Base-by-base conservation (phyloP, 371 early-diverging fungal genomes). In the Syncephalastrum monosporum region DNA sequence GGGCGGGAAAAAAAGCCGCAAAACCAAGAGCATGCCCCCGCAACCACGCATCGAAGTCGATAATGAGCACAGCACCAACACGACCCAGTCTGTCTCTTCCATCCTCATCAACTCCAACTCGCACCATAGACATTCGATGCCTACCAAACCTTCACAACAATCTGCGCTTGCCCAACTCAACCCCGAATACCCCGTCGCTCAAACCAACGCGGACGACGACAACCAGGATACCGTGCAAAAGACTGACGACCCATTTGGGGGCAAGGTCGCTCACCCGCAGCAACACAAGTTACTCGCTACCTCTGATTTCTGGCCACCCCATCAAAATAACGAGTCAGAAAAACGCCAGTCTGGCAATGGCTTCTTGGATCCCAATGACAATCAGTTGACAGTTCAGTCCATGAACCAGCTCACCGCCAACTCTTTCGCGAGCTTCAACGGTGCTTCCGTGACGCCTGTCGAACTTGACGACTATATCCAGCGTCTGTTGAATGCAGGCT, bases 391-490 rank as follows among this genome's bases (percentile, higher is more conserved):
- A 1, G 76, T 76, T 10, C 65, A 65, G 3, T 75, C 76, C 4
- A 64, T 74, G 25, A 79, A 79, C 50, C 79, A 79, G 55, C 53
- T 79, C 23, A 79, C 79, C 1, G 69, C 71, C 41, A 74, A 63
- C 42, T 76, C 76, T 19, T 65, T 79, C 19, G 67, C 69, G 12
- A 68, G 69, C 45, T 67, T 68, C 21, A 59, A 64, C 16, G 50
- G 53, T 2, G 19, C 21, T 12, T n/a, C 50, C 45, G 71, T 63
- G 14, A 84, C 82, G 21, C 60, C 67, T 15, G 68, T 84, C 42
- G 83, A 89, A 52, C 59, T 96, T 25, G 95, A 96, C 75, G 94
- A 94, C 61, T 87, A 91, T 69, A 93, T 95, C 59, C 80, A 84
- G 48, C 82, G 93, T 50, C 79, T 96, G 13, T 71, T 92, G 42